Base-by-base conservation (phyloP, 352 stramenopile genomes). In the Pythium rishiriense region DNA sequence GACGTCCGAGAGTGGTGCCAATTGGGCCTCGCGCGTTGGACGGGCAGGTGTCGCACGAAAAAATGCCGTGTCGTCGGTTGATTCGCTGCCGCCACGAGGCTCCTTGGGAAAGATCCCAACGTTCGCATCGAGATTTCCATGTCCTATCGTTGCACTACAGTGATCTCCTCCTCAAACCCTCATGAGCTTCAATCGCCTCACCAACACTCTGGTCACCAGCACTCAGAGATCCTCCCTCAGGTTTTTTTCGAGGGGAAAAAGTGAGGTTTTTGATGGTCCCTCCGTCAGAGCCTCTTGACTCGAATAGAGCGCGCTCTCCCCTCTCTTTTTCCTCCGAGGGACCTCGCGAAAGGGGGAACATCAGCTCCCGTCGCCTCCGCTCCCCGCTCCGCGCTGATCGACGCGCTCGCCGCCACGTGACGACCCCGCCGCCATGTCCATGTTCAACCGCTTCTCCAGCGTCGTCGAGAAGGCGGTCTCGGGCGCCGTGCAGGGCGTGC, bases 401-500 rank as follows among this genome's bases (percentile, higher is more conserved):
- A 33, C 35, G 6, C 51, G 14, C n/a, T 37, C 52, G 22, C 37
- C 37, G 5, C 37, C n/a, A 12, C 37, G 15, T 17, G 37, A 21
- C 1, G 37, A 43, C 12, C 15, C 21, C 31, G 0, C 28, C 29
- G 24, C 9, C 29, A 58, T 70, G n/a, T 49, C 68, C 28, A 93
- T 93, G 84, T 83, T 93, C 53, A 70, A 70, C 31, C 50, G 56
- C 24, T 31, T 70, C 31, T 70, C 64, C 5, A 70, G 64, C 51
- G 64, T 41, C 57, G 64, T 70, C n/a, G 64, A 70, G 56, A 93
- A 91, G 64, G 81, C 79, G 51, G 83, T 93, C 62, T 90, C 82
- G 53, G 89, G 81, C 70, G 82, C 74, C 58, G 81, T 93, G 21
- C 73, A 78, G 54, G 82, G 81, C 62, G 81, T 93, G n/a, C 73